Base-by-base conservation (phyloP, 129 eudicot species). In the Chrysanthemum makinoi region DNA sequence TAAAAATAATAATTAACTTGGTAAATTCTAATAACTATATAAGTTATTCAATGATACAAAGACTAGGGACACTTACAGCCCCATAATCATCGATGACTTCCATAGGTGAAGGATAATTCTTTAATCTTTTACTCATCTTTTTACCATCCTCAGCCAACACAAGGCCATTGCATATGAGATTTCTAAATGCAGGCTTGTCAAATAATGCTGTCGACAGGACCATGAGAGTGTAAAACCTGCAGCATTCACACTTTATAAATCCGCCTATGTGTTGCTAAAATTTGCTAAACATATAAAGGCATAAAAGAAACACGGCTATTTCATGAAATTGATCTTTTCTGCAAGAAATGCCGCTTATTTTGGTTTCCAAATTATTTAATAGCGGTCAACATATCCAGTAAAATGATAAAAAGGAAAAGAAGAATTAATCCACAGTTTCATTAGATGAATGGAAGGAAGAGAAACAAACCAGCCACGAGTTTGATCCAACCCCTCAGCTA, bases 401-500 rank as follows among this genome's bases (percentile, higher is more conserved):
- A 7, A 14, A 52, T 13, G 18, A 14, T 7, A 13, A 11, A 52
- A 52, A 33, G 54, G 33, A 3, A 35, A 59, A 6, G 44, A 35
- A 65, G 10, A 10, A 20, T 12, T 49, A 62, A 49, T 14, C n/a
- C 6, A 52, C 16, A 51, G 43, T 35, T 11, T 7, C n/a, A 52
- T 11, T 13, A 51, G 17, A 51, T 43, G 4, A 62, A 46, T 44
- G 62, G 46, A 28, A 20, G 58, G 3, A 24, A 50, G 18, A 50
- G 61, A 39, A 75, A 74, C 89, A 72, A 47, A 87, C 97, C 97
- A 91, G 68, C 97, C 97, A 67, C 97, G 97, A 66, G 97, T 91
- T 66, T 91, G 97, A 79, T 91, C 97, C 70, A 91, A 75, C 18
- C 97, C 97, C 87, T 91, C 97, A 10, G 97, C 97, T 78, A 91